Evolutionary conservation across 106 monocot genomes (phyloP), one percentile per base, ranked within the genome.

Genomic region (Dioscorea dumetorum): DNA sequence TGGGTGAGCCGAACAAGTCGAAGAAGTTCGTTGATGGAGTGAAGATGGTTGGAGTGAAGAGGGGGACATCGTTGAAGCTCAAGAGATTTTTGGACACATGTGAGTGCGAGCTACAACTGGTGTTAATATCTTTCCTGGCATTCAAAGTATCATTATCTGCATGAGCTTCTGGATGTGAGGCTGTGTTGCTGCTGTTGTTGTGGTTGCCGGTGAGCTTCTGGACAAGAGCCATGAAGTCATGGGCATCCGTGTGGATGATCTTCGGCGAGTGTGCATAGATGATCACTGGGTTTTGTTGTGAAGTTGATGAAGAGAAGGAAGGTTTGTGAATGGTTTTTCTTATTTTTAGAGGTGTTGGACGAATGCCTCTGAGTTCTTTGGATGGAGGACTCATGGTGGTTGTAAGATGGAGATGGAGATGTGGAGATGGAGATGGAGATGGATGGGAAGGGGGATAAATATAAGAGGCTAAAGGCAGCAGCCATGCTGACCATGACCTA

Each of bases 211-310:
- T 88, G 70, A 88, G 81, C 57, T 79, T 84, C 65, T 88, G 88
- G 67, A 88, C 84, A 17, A 88, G 60, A 21, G 78, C 67, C 88
- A 81, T 82, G 76, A 88, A 88, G 24, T 88, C 71, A 4, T 68
- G 34, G 22, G 88, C 73, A 0, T 67, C 31, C 4, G 81, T 77
- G 68, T 84, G 81, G 63, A 82, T 84, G 48, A 88, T 52, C 67
- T 82, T 79, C 12, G 88, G 88, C 14, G 88, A 79, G 41, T 76
- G 78, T 11, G 76, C 68, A 76, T 88, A 82, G 62, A 88, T 88
- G 66, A 84, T 88, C 61, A 74, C 73, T 14, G 88, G 88, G 2
- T 70, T 80, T 8, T 59, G 65, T 12, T 23, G 67, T 14, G 51
- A 50, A 18, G 69, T 19, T n/a, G 71, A 13, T 49, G 64, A 33